Percentiles rank a stretch among this genome's conserved stretches.
Conservation (phyloP, 495 filamentous ascomycete genomes). For the Aspergillus indologenus region DNA sequence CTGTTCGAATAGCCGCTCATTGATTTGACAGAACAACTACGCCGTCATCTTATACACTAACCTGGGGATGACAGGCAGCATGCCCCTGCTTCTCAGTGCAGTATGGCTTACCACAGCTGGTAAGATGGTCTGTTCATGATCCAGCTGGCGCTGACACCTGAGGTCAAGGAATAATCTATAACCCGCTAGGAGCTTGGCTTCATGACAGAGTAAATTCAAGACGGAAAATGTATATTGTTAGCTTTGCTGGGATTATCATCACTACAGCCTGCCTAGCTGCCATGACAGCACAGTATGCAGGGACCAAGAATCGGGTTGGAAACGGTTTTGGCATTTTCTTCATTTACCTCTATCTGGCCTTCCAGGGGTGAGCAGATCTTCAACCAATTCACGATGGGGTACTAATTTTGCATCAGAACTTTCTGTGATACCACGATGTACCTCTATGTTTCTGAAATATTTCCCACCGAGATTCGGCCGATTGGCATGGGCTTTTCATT, state of each 20-base stretch:
- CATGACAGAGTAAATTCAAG: constrained; percentile 46
- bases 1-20: neutral
- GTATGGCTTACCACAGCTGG: constrained; percentile 47
- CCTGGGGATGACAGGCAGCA: constrained; percentile 41
- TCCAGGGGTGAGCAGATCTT: constrained; percentile 33
- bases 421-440: constrained; percentile 52
- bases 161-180: constrained; percentile 38
- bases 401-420: constrained; percentile 24
- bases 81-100: constrained; percentile 48
- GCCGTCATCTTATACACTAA: constrained; percentile 47
- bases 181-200: constrained; percentile 45
- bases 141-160: neutral
- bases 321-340: constrained; percentile 47
- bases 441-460: constrained; percentile 50
- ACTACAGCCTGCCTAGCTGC: constrained; percentile 41
- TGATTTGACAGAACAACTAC: constrained; percentile 41
- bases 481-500: constrained; percentile 48
- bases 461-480: constrained; percentile 47
- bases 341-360: constrained; percentile 46
- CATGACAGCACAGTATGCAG: constrained; percentile 40
- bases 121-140: constrained; percentile 9
- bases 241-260: constrained; percentile 35
- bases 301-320: constrained; percentile 44
- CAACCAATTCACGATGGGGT: no score
- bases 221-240: constrained; percentile 45